Evolutionary conservation across 441 rosid genomes (phyloP).

Genomic region (Macaranga tanarius): DNA sequence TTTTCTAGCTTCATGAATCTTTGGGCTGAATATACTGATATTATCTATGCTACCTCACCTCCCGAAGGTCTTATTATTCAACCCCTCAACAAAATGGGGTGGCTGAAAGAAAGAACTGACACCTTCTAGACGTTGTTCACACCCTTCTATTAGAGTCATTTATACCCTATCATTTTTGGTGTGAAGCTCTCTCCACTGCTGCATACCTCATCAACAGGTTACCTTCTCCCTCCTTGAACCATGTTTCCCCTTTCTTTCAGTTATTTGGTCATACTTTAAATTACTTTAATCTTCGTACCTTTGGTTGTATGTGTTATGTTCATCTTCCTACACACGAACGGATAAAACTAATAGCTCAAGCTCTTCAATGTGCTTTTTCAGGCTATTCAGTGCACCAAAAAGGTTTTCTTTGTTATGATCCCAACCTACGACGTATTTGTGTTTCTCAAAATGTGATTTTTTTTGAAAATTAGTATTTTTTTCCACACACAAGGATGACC

Average conservation of each 20-base stretch:
- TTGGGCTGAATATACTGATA: too few species aligned
- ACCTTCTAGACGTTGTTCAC: conserved; percentile 1
- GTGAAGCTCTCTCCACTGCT: background rate
- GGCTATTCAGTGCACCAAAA: too few species aligned
- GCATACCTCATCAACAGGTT: background rate
- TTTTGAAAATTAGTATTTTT: background rate
- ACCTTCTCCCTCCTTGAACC: too few species aligned
- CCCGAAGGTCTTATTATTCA: background rate
- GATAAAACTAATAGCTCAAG: too few species aligned
- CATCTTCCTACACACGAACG: too few species aligned
- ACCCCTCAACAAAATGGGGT: conserved; percentile 3
- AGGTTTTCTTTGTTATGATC: background rate
- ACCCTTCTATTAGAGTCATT: background rate
- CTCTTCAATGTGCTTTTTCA: too few species aligned
- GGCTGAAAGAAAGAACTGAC: background rate
- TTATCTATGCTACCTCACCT: too few species aligned
- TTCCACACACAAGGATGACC: background rate
- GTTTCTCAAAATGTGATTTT: background rate
- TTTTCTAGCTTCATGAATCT: too few species aligned
- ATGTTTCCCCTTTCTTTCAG: background rate
- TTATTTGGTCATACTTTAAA: background rate
- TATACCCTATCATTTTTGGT: background rate
- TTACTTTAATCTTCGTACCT: too few species aligned
- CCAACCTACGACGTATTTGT: background rate
- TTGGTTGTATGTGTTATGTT: too few species aligned